Evolutionary conservation across 2,329 filamentous ascomycete species (phyloP).

Genomic region (Simplicillium sp.): DNA sequence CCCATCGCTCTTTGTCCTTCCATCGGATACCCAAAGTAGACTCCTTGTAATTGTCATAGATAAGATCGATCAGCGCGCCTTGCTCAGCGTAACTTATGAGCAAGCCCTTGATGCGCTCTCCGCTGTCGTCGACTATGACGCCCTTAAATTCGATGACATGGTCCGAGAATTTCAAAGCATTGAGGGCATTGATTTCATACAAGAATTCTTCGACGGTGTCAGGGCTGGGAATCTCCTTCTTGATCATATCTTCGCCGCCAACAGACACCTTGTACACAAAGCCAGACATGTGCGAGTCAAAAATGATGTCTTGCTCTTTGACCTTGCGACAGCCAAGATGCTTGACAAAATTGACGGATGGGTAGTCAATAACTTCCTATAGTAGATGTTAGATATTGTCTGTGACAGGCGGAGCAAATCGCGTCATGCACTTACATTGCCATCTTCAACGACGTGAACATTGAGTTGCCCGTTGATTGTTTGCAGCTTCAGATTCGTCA

Average conservation of each 20-base stretch:
- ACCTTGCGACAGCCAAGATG: slow-evolving; percentile 60
- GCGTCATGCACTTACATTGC: slow-evolving; percentile 51
- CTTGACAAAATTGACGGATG: slow-evolving; percentile 59
- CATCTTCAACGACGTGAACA: slow-evolving; percentile 95
- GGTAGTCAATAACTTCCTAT: slow-evolving; percentile 81
- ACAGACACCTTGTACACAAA: slow-evolving; percentile 92
- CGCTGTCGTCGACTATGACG: slow-evolving; percentile 81
- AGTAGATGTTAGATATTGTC: slow-evolving; percentile 8
- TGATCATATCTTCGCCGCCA: slow-evolving; percentile 64
- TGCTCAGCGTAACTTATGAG: slow-evolving; percentile 81
- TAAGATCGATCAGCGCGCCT: slow-evolving; percentile 80
- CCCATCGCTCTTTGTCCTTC: slow-evolving; percentile 74
- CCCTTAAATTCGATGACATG: slow-evolving; percentile 83
- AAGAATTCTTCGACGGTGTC: slow-evolving; percentile 94
- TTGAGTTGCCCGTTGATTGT: slow-evolving; percentile 82
- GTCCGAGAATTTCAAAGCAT: slow-evolving; percentile 59
- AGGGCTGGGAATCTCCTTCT: slow-evolving; percentile 95
- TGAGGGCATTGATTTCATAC: slow-evolving; percentile 95
- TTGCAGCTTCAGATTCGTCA: slow-evolving; percentile 90
- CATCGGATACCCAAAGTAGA: slow-evolving; percentile 51
- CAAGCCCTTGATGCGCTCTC: slow-evolving; percentile 74
- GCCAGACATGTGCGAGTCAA: slow-evolving; percentile 88
- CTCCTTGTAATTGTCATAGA: slow-evolving; percentile 66
- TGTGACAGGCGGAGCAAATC: neutral
- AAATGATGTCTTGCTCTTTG: slow-evolving; percentile 66